Evolutionary conservation across 2,329 filamentous ascomycete genomes (phyloP), one percentile per base, ranked within the genome.

Genomic region (Neofusicoccum sp.): DNA sequence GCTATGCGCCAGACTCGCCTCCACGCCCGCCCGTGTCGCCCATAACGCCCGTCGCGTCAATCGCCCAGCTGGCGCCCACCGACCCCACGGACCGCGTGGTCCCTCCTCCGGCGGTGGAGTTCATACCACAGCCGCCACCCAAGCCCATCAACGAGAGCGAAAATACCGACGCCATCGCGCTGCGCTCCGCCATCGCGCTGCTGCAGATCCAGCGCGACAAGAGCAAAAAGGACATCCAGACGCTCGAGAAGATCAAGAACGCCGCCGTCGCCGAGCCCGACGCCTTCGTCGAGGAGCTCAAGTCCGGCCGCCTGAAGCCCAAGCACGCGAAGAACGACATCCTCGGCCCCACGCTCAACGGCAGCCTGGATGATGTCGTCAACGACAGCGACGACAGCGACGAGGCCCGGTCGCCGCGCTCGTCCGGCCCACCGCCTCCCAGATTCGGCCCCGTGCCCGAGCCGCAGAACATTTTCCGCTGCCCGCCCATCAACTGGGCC

Each of bases 401-500:
- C 68, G 66, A 44, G 34, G 44, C 59, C 56, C 40, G 43, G 33
- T 60, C 34, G 12, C 53, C 49, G 58, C 8, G 51, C 14, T 8
- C 63, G 14, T 36, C 60, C 28, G 41, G 8, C 28, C 53, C 47
- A 11, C 60, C 57, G 9, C 58, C 61, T 26, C 43, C 43, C 64
- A 71, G 77, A 2, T 92, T 92, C 78, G 79, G 84, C 2, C 78
- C 77, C 16, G 83, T 97, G 12, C 93, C 93, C 0, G 83, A 83
- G 12, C 86, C 90, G 6, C 93, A 97, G 73, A 89, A 89, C 66
- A 80, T 98, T 0, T 88, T 96, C 28, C 87, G 93, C 41, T 91
- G 88, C 77, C 93, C 93, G 7, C 89, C 91, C 7, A 88, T 98
- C 70, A 96, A 97, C 78, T 98, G 93, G 93, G 86, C 87, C 11